Conservation (phyloP, 495 filamentous ascomycete genomes). For the Elaphomyces granulatus region DNA sequence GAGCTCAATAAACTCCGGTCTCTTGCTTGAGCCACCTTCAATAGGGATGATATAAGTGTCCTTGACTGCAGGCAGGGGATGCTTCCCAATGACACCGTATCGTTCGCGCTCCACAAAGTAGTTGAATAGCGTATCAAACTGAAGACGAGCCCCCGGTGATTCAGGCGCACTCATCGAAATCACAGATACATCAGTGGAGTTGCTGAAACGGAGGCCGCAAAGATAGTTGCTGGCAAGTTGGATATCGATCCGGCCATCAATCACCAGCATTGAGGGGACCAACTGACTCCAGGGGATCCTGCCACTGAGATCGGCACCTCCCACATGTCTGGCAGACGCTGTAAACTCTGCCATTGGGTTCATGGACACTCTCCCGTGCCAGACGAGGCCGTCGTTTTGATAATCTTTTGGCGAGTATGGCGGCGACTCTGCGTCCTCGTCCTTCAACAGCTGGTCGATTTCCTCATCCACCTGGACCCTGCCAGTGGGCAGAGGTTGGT, state of each 20-base stretch:
- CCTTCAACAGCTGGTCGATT: slow-evolving; percentile 75
- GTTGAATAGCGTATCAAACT: slow-evolving; percentile 56
- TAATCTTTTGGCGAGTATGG: slow-evolving; percentile 73
- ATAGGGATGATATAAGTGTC: slow-evolving; percentile 69
- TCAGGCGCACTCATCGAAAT: slow-evolving; percentile 48
- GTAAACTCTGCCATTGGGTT: slow-evolving; percentile 55
- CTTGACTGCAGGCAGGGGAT: slow-evolving; percentile 49
- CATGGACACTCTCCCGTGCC: slow-evolving; percentile 73
- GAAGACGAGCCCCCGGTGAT: slow-evolving; percentile 29
- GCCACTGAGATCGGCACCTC: slow-evolving; percentile 53
- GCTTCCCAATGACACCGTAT: slow-evolving; percentile 70
- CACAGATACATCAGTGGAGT: slow-evolving; percentile 57
- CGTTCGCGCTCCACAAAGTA: slow-evolving; percentile 65
- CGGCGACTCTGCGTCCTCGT: slow-evolving; percentile 67
- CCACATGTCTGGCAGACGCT: slow-evolving; percentile 68
- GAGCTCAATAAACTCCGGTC: slow-evolving; percentile 62
- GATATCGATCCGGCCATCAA: slow-evolving; percentile 74
- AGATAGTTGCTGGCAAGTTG: slow-evolving; percentile 78
- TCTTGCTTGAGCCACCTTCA: slow-evolving; percentile 40
- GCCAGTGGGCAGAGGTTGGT: slow-evolving; percentile 25
- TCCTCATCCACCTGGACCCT: slow-evolving; percentile 62
- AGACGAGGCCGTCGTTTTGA: slow-evolving; percentile 50
- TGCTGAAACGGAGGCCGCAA: slow-evolving; percentile 59
- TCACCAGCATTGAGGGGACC: slow-evolving; percentile 48
- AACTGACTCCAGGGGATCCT: slow-evolving; percentile 53